Conservation (phyloP, 176 grass and related monocot species). For the Panicum miliaceum region DNA sequence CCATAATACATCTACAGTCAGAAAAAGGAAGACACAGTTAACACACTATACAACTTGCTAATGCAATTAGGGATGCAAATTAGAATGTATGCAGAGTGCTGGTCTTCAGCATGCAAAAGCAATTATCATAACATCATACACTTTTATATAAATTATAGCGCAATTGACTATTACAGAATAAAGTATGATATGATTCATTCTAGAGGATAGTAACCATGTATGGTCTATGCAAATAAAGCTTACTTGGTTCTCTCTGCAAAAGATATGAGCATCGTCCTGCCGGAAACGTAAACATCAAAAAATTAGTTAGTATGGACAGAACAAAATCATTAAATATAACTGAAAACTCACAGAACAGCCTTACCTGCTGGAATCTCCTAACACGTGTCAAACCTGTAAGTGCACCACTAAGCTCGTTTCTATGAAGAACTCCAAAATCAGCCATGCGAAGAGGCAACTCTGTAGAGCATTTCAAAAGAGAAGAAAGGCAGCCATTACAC, state of each 20-base stretch:
- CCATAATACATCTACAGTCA: background rate
- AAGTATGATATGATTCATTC: slow-evolving; percentile 1
- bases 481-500: background rate
- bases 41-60: background rate
- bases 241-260: slow-evolving; percentile 95
- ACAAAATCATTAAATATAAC: slow-evolving; percentile 1
- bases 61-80: slow-evolving; percentile 1
- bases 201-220: background rate
- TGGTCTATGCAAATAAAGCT: slow-evolving; percentile 34
- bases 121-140: slow-evolving; percentile 12
- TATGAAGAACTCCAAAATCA: slow-evolving; percentile 98
- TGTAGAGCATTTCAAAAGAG: slow-evolving; percentile 48
- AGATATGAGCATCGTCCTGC: slow-evolving; percentile 99
- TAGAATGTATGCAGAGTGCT: background rate
- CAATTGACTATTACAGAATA: background rate
- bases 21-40: background rate
- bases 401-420: slow-evolving; percentile 96
- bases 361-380: slow-evolving; percentile 99
- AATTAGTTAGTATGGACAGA: background rate
- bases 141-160: background rate
- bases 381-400: slow-evolving; percentile 98
- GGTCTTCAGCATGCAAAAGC: background rate
- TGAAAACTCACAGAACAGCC: slow-evolving; percentile 12
- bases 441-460: slow-evolving; percentile 95
- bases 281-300: slow-evolving; percentile 21